Conservation (phyloP, 2,329 filamentous ascomycete genomes). For the Bipolaris bicolor region DNA sequence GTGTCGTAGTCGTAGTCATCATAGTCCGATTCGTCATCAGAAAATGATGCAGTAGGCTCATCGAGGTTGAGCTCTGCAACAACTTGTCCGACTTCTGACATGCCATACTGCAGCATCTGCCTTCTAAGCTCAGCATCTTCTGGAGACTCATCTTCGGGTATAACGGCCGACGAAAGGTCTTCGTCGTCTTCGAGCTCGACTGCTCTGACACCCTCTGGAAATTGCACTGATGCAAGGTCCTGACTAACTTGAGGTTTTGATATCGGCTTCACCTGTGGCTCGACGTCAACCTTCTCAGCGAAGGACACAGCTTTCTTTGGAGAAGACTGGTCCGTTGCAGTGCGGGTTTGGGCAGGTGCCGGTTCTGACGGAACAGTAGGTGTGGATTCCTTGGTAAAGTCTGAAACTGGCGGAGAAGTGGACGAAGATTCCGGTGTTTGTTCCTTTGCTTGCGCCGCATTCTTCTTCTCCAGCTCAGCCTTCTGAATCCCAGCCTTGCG, state of each 20-base stretch:
- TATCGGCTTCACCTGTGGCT: constrained; percentile 18
- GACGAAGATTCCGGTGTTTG: background rate
- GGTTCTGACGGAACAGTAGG: background rate
- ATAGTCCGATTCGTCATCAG: constrained; percentile 56
- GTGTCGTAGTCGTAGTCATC: constrained; percentile 45
- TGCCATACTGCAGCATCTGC: constrained; percentile 88
- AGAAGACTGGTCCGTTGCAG: background rate
- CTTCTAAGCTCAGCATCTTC: constrained; percentile 81
- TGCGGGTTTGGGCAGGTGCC: background rate
- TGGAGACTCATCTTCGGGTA: constrained; percentile 75
- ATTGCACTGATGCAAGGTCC: constrained; percentile 36
- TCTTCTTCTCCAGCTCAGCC: constrained; percentile 31
- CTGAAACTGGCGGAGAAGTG: constrained; percentile 1
- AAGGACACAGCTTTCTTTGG: constrained; percentile 68
- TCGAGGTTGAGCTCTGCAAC: constrained; percentile 91
- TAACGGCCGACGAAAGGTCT: constrained; percentile 57
- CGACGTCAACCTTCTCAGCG: constrained; percentile 61
- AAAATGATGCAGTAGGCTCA: constrained; percentile 61
- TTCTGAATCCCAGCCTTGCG: constrained; percentile 72
- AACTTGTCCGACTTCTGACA: constrained; percentile 87
- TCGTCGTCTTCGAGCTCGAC: constrained; percentile 54
- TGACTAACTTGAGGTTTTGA: constrained; percentile 31
- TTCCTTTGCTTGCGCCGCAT: constrained; percentile 6
- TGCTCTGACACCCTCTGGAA: constrained; percentile 46
- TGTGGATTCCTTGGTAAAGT: background rate